Percentiles rank a stretch among this genome's conserved stretches.
phyloP scores from a whole-genome alignment of 2,329 filamentous ascomycete genomes.

The Passalora sequoiae region DNA sequence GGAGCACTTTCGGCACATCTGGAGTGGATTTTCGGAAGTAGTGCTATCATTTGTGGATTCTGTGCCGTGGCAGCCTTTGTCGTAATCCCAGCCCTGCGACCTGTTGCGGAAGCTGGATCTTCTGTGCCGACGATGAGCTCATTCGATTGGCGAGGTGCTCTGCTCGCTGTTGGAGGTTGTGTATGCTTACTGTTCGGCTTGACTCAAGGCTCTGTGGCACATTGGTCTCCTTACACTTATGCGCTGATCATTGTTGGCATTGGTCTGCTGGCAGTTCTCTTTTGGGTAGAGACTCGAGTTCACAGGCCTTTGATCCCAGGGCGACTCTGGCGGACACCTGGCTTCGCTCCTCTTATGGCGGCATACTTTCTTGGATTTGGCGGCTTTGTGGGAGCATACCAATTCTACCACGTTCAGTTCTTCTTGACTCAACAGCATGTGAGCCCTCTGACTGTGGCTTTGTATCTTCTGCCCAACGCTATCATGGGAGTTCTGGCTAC shows the following conservation, averaged over 20 bases:
- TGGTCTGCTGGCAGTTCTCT: constrained; percentile 31
- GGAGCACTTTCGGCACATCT: constrained; percentile 39
- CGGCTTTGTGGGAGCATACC: constrained; percentile 26
- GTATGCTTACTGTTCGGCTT: constrained; percentile 35
- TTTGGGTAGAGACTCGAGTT: constrained; percentile 31
- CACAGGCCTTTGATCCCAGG: constrained; percentile 33
- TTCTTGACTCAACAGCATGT: constrained; percentile 37
- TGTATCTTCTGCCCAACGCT: constrained; percentile 45
- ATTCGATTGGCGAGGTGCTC: constrained; percentile 33
- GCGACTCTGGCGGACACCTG: constrained; percentile 41
- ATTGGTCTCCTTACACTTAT: constrained; percentile 38
- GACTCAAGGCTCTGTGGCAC: constrained; percentile 33
- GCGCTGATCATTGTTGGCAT: constrained; percentile 32
- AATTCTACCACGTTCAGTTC: constrained; percentile 40
- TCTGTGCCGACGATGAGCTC: constrained; percentile 21
- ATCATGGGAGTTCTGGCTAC: constrained; percentile 44
- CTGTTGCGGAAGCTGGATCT: constrained; percentile 26
- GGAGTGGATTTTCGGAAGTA: constrained; percentile 43
- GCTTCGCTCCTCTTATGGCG: constrained; percentile 41
- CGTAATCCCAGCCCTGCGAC: constrained; percentile 38
- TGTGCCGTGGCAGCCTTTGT: constrained; percentile 37
- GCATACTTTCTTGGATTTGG: constrained; percentile 43
- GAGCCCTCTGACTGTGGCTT: constrained; percentile 38
- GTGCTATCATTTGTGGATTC: constrained; percentile 38
- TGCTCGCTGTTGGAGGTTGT: constrained; percentile 29